Evolutionary conservation across 1,284 basidiomycete genomes (phyloP), one percentile per base, ranked within the genome.

Genomic region (Papiliotrema laurentii): DNA sequence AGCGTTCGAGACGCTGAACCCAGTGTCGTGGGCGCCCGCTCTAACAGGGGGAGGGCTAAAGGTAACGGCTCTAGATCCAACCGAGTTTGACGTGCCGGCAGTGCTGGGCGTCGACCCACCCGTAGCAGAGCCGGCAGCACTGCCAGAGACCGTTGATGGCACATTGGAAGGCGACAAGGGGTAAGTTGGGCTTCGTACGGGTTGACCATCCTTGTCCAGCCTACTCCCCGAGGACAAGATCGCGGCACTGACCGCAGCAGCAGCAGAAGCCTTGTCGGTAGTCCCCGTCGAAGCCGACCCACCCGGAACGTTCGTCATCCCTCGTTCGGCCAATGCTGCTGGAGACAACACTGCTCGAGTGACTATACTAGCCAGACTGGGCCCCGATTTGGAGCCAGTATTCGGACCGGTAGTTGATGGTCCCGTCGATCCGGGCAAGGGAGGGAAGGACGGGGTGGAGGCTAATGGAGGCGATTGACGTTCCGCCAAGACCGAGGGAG

Each of bases 361-460:
- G 25, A 74, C 68, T 25, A 74, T 73, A 25, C 63, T 66, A 3
- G 72, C 72, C 18, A 74, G 49, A 47, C 67, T 71, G 1, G 72
- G 70, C 1, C 70, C 71, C 2, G 40, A 26, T n/a, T 36, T 1
- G 56, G 22, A 19, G 42, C 19, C 25, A 30, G 16, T 41, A 34
- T 9, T 46, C 34, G 13, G 43, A 27, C 11, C 35, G 27, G 14
- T 34, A 21, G 41, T 25, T 18, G 22, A 31, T 11, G 34, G 37
- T 11, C 19, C 21, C 30, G 39, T 39, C 28, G 50, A 39, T 7
- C 58, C 52, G 0, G 70, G 66, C 16, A 73, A 48, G 7, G 71
- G 70, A 5, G 72, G 72, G 56, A 73, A 73, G 5, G 66, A 59
- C 10, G 71, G 64, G 18, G 60, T 45, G 26, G 63, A 53, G n/a